Evolutionary conservation across 2,329 filamentous ascomycete genomes (phyloP), one percentile per base, ranked within the genome.

Genomic region (Diaporthe nobilis): DNA sequence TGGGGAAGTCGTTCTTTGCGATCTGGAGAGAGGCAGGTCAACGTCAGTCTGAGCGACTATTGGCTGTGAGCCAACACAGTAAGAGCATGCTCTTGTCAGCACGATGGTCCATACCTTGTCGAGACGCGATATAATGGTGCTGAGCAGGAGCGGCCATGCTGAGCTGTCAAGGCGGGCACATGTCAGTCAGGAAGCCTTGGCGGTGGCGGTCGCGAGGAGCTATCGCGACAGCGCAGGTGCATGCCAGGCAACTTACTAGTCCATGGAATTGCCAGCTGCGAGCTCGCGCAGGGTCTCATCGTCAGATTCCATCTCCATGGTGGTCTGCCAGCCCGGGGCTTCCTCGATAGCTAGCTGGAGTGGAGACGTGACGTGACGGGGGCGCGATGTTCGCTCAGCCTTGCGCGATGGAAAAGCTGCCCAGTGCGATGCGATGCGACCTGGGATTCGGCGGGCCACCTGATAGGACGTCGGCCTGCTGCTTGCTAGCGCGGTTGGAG

Each of bases 1-100:
- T 92, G 57, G 94, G 92, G 80, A 98, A 98, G 71, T 93, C 92
- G 82, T 92, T 88, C 83, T 91, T 90, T 55, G 94, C 90, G 79
- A 95, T 96, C 94, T 97, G 63, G 34, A 49, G 53, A 49, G 53
- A 49, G 47, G 42, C 57, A 15, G 71, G 70, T 77, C 49, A 77
- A 76, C 71, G 57, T 28, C 31, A 55, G 34, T 10, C 10, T 22
- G 2, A 22, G 28, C 37, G 20, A 68, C 44, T 68, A 39, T 75
- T 20, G 34, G 31, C 12, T 15, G n/a, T n/a, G 20, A 25, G 20
- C 31, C 22, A 73, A 58, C 57, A 49, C 37, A 73, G 42, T 57
- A 61, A 57, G 25, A 34, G 28, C 15, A 53, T 47, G 67, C 15
- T 3, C 51, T 39, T 49, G 44, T 25, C 5, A 25, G 47, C 5